Evolutionary conservation across 768 basidiomycete species (phyloP), one percentile per base, ranked within the genome.

Genomic region (Suillus luteus): DNA sequence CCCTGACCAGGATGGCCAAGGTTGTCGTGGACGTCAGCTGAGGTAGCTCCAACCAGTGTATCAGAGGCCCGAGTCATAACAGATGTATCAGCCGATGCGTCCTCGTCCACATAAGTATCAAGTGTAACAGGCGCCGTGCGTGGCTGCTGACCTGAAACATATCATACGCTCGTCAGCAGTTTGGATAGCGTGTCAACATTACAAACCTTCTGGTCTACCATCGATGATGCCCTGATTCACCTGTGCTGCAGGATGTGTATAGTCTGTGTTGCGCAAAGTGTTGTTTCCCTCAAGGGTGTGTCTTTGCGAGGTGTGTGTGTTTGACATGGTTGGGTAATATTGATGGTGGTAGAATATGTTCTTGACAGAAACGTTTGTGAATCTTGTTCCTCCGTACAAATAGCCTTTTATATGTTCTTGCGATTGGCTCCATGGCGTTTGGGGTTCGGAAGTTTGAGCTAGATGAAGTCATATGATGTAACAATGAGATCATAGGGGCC

Each of bases 41-140:
- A 78, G 10, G 79, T 79, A 35, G 74, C 77, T 41, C 79, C 78
- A 1, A 60, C 64, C 10, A 75, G 65, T 0, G 75, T 72, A 58
- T 71, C 73, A 12, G 62, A 65, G 2, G 69, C 70, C n/a, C 64
- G 58, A 7, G 49, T 27, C 5, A 37, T 48, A 15, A 48, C 27
- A 6, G 24, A 4, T 22, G 59, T 33, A 5, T 68, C 62, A 38
- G 71, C 75, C 17, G 65, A 77, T 44, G 74, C 73, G 48, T 77
- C 73, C 12, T 19, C 33, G 69, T 80, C 75, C 59, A 79, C 57
- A 54, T 76, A 71, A 40, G 68, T 74, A 63, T 69, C 72, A 54
- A 74, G 67, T 3, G 69, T 69, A 46, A 72, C 68, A 2, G 69
- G 40, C 35, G 65, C 68, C 19, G 66, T 58, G n/a, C 51, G 51